Base-by-base conservation (phyloP, 2,329 filamentous ascomycete species). In the Diplocarpon mali region DNA sequence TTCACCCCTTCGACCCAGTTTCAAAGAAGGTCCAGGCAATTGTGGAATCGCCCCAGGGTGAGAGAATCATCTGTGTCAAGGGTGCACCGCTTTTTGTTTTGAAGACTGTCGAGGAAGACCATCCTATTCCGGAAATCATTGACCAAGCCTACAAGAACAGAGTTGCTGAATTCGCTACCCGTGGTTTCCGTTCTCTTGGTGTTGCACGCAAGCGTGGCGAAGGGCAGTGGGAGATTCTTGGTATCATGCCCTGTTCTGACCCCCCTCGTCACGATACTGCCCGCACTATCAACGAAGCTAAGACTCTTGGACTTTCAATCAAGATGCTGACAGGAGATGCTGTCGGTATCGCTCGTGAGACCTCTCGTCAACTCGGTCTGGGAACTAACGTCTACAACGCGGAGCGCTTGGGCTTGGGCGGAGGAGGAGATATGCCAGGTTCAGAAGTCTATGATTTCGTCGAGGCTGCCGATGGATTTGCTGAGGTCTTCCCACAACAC, bases 311-410 rank as follows among this genome's bases (percentile, higher is more conserved):
- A 72, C 73, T 94, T 50, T 88, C 83, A 56, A 88, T 94, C 69
- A 94, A 94, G 76, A 94, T 94, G 86, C 77, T 94, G 69, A 94
- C 88, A 68, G 87, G 87, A 75, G 87, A 94, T 64, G 86, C 88
- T 55, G 87, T 94, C 63, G 88, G 86, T 66, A 94, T 94, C 64
- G 87, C 87, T 58, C 82, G 85, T 70, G 87, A 94, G 68, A 93
- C 86, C 57, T 92, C 86, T 44, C 85, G 86, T 60, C 85, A 92
- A 68, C 83, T 94, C 54, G 86, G 87, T 71, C 81, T 94, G 49
- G 87, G 87, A 60, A 92, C 86, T 61, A 94, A 94, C 67, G 80
- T 94, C 60, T 94, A 93, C 73, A 92, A 94, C 61, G 85, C 87
- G 67, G 87, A 94, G 70, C 83, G 85, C 60, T 85, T 94, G 46